Base-by-base conservation (phyloP, 352 stramenopile species). In the Phytophthora cajani region DNA sequence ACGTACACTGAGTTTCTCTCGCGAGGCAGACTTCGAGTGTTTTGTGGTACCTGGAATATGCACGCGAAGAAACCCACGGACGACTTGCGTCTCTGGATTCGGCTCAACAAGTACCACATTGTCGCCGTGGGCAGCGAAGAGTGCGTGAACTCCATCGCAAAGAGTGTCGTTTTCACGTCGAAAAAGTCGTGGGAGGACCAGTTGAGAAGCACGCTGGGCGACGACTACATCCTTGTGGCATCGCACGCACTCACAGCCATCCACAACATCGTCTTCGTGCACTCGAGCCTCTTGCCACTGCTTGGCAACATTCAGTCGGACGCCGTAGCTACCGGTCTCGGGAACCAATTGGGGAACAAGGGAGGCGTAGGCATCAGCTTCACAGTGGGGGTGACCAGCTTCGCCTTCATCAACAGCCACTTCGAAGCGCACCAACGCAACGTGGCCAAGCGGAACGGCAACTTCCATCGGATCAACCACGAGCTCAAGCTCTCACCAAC, bases 341-440 rank as follows among this genome's bases (percentile, higher is more conserved):
- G 93, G 0, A 98, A 98, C 64, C 88, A 98, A 10, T 81, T 99
- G 19, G 93, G 97, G 47, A 99, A 99, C 75, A 99, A 99, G 72
- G 97, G 87, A 57, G 95, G 92, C n/a, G 95, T 98, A 19, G 94
- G 89, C 21, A 88, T 98, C 11, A 94, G 94, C 21, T 85, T 98
- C 59, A 80, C 54, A 0, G 64, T 98, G 2, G 92, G 80, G 1
- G 38, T 66, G 27, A 97, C 92, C 5, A 89, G 78, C 57, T 95
- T 98, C 53, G 81, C 97, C 0, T 98, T 99, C 63, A 82, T 99
- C 23, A 97, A 96, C 58, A 90, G 81, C 64, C 97, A 99, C 67
- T 91, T 99, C 52, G 97, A 98, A 38, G 96, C 96, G 1, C 95
- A 99, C 62, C 94, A 98, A 46, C 74, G 82, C 49, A 90, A 95